Evolutionary conservation across 257 asterid genomes (phyloP), one percentile per base, ranked within the genome.

Genomic region (Nicotiana tomentosiformis): DNA sequence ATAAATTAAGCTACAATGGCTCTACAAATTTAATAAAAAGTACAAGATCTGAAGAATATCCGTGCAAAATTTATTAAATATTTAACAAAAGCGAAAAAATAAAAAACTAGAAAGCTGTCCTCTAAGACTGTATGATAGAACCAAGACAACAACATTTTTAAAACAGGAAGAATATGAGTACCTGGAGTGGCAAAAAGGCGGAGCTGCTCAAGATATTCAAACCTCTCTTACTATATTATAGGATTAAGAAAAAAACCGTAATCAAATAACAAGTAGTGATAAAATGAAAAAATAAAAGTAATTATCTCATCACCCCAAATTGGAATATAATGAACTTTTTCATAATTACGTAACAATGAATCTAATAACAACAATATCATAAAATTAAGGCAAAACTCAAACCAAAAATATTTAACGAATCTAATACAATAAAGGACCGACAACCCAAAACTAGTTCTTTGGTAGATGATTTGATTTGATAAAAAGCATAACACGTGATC

Each of bases 401-500:
- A n/a, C 11, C 30, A 26, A 62, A 69, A n/a, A 17, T 4, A 67
- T 43, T 43, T 43, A 43, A 43, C 8, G 49, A 43, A 8, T 43
- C 49, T 43, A 43, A 43, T 43, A 8, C 49, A 43, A 43, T 43
- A 43, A 7, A 43, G 77, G 16, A 4, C 10, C 9, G 15, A 16
- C 26, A 15, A 33, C 16, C 15, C 26, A 16, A 66, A 32, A 16
- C 0, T 11, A 35, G 4, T 14, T 62, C 37, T 62, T 23, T 29
- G 8, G 5, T 1, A 20, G 29, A 67, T 33, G 7, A 67, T 3
- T 68, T 68, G 30, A 12, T 17, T 29, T 29, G 30, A 29, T 2
- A 37, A 68, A 37, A 35, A 5, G 2, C 32, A 70, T 10, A 20
- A 46, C 14, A 23, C 26, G 55, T 18, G 23, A 72, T 92, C 90